Percentiles rank a stretch among this genome's conserved stretches.
Evolutionary conservation across 148 eudicot species (phyloP).

Genomic region (Linanthus parryae): DNA sequence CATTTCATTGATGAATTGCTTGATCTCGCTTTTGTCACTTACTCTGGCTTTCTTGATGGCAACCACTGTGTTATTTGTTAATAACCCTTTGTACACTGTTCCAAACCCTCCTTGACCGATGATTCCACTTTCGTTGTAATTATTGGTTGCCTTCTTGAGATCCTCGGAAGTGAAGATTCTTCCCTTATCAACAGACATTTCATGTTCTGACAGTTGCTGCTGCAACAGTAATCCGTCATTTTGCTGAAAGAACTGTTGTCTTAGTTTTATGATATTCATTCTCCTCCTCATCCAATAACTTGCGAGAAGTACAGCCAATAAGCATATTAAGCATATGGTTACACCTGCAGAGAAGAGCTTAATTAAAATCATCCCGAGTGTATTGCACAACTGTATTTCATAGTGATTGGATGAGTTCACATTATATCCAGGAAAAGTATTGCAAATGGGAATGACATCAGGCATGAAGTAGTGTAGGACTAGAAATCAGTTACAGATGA

Average conservation of each 20-base stretch:
- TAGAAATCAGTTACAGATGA: too few species aligned
- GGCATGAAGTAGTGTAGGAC: too few species aligned
- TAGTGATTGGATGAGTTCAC: too few species aligned
- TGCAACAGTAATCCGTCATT: slow-evolving; percentile 12
- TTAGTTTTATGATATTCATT: slow-evolving; percentile 16
- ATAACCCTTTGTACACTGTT: background rate
- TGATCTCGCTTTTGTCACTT: background rate
- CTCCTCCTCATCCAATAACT: slow-evolving; percentile 26
- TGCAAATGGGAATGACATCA: too few species aligned
- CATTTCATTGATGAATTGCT: background rate
- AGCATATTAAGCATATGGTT: slow-evolving; percentile 29
- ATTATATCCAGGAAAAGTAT: too few species aligned
- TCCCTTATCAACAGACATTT: background rate
- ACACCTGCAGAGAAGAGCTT: too few species aligned
- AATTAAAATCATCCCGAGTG: too few species aligned
- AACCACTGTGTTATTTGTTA: background rate
- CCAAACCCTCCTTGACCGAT: background rate
- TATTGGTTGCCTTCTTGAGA: background rate
- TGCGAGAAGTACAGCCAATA: slow-evolving; percentile 23
- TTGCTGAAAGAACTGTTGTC: slow-evolving; percentile 16
- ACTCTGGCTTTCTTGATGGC: background rate
- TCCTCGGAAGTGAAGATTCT: background rate
- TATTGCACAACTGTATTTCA: too few species aligned
- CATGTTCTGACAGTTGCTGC: slow-evolving; percentile 1
- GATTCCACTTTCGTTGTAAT: background rate